Base-by-base conservation (phyloP, 1,139 yeast species). In the Candida glucosophila region DNA sequence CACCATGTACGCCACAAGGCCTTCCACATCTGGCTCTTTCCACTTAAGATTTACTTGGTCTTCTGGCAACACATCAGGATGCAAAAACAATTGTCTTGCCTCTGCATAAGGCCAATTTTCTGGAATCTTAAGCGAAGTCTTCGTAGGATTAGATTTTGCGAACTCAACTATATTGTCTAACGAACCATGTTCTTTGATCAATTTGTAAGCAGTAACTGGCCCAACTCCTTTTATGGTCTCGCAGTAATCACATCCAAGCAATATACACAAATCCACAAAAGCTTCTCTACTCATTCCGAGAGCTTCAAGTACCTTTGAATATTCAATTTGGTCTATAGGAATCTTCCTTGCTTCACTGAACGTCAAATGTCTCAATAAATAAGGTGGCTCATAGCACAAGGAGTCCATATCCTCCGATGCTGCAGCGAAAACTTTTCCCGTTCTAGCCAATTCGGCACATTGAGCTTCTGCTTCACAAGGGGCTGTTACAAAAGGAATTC, bases 361-460 rank as follows among this genome's bases (percentile, higher is more conserved):
- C 0, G 97, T 90, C 53, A 90, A 66, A 49, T 90, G 95, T 39
- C 98, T 71, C 35, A 90, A 61, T 31, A 90, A 57, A 33, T 60
- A 74, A 2, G 95, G 93, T 2, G 97, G 83, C 29, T 75, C 77
- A 49, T 90, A 90, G 44, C 97, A 90, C 30, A 90, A 54, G 0
- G 98, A 92, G 55, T 90, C 99, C 98, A 90, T 90, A 71, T 90
- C 99, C 50, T 90, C 99, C 3, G 95, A 82, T 1, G 97, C 99
- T 2, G 98, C 95, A 8, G 95, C 98, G 49, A 77, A 90, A 0
- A 90, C 97, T 45, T 78, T 79, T 4, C 94, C 96, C 10, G 75
- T 73, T 33, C 75, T 72, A 2, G 97, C 96, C 30, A 90, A 58
- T 37, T 77, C 93, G 0, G 98, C 98, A 60, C 98, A 90, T 45